phyloP scores from a whole-genome alignment of 208 protist genomes.

The Leishmania mexicana region DNA sequence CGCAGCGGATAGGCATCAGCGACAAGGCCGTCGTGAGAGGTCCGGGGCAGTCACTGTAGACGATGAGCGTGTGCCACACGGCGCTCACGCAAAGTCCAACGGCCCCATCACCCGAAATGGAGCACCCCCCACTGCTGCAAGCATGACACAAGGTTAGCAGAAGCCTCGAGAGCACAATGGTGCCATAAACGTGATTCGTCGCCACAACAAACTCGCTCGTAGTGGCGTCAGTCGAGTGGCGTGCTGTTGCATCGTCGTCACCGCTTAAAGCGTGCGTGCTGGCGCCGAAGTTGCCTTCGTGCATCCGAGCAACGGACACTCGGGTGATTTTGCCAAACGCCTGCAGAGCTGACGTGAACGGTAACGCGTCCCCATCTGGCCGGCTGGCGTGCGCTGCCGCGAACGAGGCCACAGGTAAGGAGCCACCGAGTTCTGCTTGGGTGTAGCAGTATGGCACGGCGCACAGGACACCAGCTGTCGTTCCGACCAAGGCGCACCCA shows the following conservation, averaged over 20 bases:
- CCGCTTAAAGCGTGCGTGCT: neutral
- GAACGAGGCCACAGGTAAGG: neutral
- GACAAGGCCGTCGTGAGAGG: constrained; percentile 18
- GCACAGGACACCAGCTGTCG: constrained; percentile 19
- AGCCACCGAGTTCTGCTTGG: neutral
- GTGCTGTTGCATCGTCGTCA: neutral
- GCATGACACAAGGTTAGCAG: neutral
- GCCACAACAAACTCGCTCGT: constrained; percentile 18
- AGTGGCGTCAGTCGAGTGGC: neutral
- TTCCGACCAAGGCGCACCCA: constrained; percentile 15
- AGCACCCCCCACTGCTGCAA: no score
- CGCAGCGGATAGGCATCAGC: neutral
- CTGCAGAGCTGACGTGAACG: constrained; percentile 5
- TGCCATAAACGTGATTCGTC: constrained; percentile 17
- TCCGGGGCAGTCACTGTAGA: constrained; percentile 22
- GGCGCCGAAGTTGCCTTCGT: neutral
- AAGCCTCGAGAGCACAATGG: constrained; percentile 23
- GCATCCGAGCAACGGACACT: neutral
- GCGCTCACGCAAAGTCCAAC: neutral
- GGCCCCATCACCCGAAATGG: neutral
- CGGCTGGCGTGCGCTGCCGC: neutral
- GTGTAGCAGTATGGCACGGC: constrained; percentile 15
- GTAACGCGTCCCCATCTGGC: neutral
- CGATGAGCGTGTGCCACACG: constrained; percentile 7
- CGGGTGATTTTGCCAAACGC: constrained; percentile 25